Conservation (phyloP, 225 moss, liverwort and hornwort species). For the Marchantia paleacea region DNA sequence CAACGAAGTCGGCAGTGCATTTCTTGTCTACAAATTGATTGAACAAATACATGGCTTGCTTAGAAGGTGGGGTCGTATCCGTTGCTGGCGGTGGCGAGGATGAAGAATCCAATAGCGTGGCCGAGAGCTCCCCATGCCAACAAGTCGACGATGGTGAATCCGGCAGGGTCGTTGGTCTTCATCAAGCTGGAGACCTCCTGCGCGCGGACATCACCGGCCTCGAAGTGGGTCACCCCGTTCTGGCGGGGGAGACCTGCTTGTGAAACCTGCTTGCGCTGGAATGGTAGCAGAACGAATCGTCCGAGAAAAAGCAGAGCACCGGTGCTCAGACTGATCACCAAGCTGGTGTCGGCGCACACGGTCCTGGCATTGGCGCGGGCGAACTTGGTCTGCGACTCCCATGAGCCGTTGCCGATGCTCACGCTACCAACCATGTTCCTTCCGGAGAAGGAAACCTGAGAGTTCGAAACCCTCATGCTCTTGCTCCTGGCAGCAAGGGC, state of each 20-base stretch:
- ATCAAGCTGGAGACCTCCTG: constrained; percentile 70
- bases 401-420: constrained; percentile 34
- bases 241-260: constrained; percentile 72
- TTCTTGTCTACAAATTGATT: constrained; percentile 29
- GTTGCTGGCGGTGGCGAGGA: constrained; percentile 66
- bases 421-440: constrained; percentile 50
- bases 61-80: constrained; percentile 75
- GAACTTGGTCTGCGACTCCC: constrained; percentile 47
- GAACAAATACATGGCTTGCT: background rate
- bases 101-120: constrained; percentile 73
- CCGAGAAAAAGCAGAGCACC: constrained; percentile 68
- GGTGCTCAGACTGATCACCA: constrained; percentile 68
- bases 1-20: background rate
- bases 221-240: constrained; percentile 83
- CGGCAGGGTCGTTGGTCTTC: constrained; percentile 86
- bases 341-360: constrained; percentile 48
- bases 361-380: constrained; percentile 50
- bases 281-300: constrained; percentile 77
- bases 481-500: constrained; percentile 47
- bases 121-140: constrained; percentile 90
- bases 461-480: constrained; percentile 32
- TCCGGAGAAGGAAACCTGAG: constrained; percentile 55
- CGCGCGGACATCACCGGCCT: constrained; percentile 76
- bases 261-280: constrained; percentile 65
- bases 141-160: constrained; percentile 82